These are phyloP conservation scores for Suillus subaureus DNA, from an alignment of 768 basidiomycete genomes.

Conservation along the genomic window DNA sequence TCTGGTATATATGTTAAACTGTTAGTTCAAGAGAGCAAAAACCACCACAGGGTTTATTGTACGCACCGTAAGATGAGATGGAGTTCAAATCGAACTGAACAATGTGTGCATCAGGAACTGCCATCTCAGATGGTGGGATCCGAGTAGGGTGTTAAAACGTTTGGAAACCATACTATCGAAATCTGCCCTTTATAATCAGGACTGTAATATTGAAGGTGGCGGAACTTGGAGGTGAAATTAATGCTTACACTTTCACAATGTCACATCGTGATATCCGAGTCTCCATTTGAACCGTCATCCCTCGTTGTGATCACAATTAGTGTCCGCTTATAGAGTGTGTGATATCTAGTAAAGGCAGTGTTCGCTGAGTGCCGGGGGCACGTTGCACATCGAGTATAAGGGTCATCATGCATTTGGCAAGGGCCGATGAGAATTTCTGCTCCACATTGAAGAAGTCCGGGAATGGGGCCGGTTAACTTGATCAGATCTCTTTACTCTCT, in stretches of 20 bases:
- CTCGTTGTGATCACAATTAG: slow-evolving; percentile 34
- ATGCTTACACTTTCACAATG: slow-evolving; percentile 20
- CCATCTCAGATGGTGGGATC: slow-evolving; percentile 17
- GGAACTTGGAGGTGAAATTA: slow-evolving; percentile 11
- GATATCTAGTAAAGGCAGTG: slow-evolving; percentile 9
- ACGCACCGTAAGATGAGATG: slow-evolving; percentile 10
- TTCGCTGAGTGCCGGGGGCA: slow-evolving; percentile 27
- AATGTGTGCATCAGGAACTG: slow-evolving; percentile 8
- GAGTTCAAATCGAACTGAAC: slow-evolving; percentile 11
- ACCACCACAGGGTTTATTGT: background rate
- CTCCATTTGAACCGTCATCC: slow-evolving; percentile 15
- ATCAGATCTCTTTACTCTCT: background rate
- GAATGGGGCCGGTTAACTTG: slow-evolving; percentile 1
- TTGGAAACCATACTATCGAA: slow-evolving; percentile 8
- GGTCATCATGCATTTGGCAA: background rate
- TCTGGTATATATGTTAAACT: background rate
- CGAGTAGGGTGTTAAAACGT: background rate
- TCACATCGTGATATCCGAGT: slow-evolving; percentile 27
- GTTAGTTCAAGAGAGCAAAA: background rate
- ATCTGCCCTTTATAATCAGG: slow-evolving; percentile 27
- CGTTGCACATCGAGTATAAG: slow-evolving; percentile 20
- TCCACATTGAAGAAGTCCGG: slow-evolving; percentile 7
- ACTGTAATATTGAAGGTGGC: slow-evolving; percentile 14
- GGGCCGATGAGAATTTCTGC: background rate
- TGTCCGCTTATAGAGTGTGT: slow-evolving; percentile 16